Base-by-base conservation (phyloP, 2,329 filamentous ascomycete genomes). In the Trichophyton schoenleinii region DNA sequence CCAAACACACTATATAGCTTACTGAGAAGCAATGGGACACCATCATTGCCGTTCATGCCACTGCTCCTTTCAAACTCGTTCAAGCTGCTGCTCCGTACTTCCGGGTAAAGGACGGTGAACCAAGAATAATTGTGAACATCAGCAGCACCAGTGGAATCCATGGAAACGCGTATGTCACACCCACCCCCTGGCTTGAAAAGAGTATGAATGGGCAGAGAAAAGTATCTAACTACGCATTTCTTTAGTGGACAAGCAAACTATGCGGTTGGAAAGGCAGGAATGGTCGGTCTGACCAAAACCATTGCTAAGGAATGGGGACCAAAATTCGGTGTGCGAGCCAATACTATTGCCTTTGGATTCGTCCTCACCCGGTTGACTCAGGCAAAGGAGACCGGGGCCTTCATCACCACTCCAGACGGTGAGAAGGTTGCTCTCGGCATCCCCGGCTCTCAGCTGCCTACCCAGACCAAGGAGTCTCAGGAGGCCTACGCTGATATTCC, bases 241-340 rank as follows among this genome's bases (percentile, higher is more conserved):
- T 18, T 42, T n/a, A 73, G 74, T 13, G 90, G 90, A n/a, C 90
- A 95, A 79, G 84, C 87, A 68, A 96, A 95, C 79, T 95, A 95
- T 74, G 82, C 87, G 41, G 78, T 91, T 57, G 91, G 88, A 60
- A 95, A 95, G 78, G 88, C 90, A 2, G 91, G 89, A 53, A 83
- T 95, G 13, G 83, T 83, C 9, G 91, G 91, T 4, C 80, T 95
- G 62, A 91, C 87, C 41, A 95, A 94, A 78, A 91, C 89, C 1
- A 89, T 95, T 70, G 89, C 90, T 2, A 95, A 95, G 77, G 86
- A 96, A 78, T 95, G 90, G 91, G 90, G 90, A 0, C 89, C 88
- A 0, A 74, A 79, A 42, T 95, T 91, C 68, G 90, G 89, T 59
- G 90, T 95, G 4, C 80, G 90, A 62, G 82, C 86, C 46, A 95